Conservation (phyloP, 305 asterid species). For the Rubia peregrina region DNA sequence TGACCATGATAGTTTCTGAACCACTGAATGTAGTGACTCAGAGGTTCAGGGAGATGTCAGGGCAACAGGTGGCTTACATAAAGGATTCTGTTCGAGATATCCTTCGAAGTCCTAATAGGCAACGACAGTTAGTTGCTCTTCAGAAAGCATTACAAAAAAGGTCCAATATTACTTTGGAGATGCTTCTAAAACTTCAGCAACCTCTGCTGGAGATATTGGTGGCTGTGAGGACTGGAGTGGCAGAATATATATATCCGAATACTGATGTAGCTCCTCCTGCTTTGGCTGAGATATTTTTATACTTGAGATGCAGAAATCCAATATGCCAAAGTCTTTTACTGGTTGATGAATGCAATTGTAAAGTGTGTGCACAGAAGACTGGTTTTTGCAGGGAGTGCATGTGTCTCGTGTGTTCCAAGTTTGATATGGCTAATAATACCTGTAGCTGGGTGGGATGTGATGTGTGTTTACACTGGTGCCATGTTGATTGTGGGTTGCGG, state of each 20-base stretch:
- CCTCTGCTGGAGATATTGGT: slow-evolving; percentile 75
- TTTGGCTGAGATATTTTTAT: slow-evolving; percentile 69
- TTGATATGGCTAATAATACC: slow-evolving; percentile 84
- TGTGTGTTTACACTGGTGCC: slow-evolving; percentile 96
- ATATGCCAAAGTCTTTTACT: slow-evolving; percentile 70
- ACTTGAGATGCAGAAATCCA: slow-evolving; percentile 71
- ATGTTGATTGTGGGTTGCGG: slow-evolving; percentile 81
- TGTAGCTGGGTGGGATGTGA: slow-evolving; percentile 99
- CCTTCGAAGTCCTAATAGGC: slow-evolving; percentile 55
- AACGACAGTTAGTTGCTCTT: slow-evolving; percentile 67
- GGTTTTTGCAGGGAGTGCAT: slow-evolving; percentile 96
- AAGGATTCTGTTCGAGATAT: slow-evolving; percentile 70
- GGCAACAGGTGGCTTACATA: slow-evolving; percentile 37
- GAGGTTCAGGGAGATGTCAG: slow-evolving; percentile 55
- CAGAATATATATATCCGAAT: slow-evolving; percentile 51
- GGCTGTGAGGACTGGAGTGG: slow-evolving; percentile 70
- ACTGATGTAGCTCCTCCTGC: slow-evolving; percentile 46
- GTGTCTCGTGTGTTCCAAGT: slow-evolving; percentile 93
- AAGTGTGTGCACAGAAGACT: slow-evolving; percentile 51
- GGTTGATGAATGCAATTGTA: slow-evolving; percentile 95
- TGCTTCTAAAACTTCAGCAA: slow-evolving; percentile 52
- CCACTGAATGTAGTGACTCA: slow-evolving; percentile 52
- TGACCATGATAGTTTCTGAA: slow-evolving; percentile 74
- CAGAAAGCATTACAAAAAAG: slow-evolving; percentile 68
- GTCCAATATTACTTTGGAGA: slow-evolving; percentile 57